Evolutionary conservation across 306 rosid genomes (phyloP).

Genomic region (Fragaria iinumae): DNA sequence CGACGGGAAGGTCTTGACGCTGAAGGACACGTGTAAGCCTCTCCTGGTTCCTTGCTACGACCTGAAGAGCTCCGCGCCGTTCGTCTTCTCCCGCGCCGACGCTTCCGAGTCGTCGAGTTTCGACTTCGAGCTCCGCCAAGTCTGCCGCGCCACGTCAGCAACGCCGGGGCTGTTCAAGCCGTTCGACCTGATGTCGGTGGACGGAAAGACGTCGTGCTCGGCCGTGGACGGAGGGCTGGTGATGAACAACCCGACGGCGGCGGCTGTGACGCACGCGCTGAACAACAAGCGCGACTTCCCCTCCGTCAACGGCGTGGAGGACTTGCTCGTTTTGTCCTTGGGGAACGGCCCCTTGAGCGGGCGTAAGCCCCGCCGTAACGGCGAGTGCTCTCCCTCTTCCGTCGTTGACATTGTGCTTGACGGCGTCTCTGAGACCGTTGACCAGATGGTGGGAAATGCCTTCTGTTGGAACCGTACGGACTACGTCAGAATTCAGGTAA

Average conservation of each 20-base stretch:
- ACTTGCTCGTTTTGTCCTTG: constrained; percentile 69
- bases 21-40: constrained; percentile 87
- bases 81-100: constrained; percentile 94
- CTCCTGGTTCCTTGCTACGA: constrained; percentile 91
- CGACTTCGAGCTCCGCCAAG: constrained; percentile 93
- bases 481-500: constrained; percentile 91
- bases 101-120: constrained; percentile 83
- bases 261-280: constrained; percentile 90
- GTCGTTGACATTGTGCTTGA: constrained; percentile 82
- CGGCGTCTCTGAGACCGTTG: constrained; percentile 89
- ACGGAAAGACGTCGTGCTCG: constrained; percentile 74
- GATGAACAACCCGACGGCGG: constrained; percentile 95
- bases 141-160: constrained; percentile 90
- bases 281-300: constrained; percentile 96
- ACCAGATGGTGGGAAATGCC: constrained; percentile 93
- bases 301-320: constrained; percentile 73
- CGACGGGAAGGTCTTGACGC: constrained; percentile 52
- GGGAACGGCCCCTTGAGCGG: constrained; percentile 66
- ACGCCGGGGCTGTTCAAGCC: constrained; percentile 80
- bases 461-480: constrained; percentile 91
- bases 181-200: constrained; percentile 66
- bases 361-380: constrained; percentile 32
- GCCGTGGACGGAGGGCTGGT: constrained; percentile 94
- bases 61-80: constrained; percentile 89
- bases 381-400: constrained; percentile 56